These are phyloP conservation scores for Mycena citricolor DNA, from an alignment of 1,284 basidiomycete genomes.

Conservation along the genomic window DNA sequence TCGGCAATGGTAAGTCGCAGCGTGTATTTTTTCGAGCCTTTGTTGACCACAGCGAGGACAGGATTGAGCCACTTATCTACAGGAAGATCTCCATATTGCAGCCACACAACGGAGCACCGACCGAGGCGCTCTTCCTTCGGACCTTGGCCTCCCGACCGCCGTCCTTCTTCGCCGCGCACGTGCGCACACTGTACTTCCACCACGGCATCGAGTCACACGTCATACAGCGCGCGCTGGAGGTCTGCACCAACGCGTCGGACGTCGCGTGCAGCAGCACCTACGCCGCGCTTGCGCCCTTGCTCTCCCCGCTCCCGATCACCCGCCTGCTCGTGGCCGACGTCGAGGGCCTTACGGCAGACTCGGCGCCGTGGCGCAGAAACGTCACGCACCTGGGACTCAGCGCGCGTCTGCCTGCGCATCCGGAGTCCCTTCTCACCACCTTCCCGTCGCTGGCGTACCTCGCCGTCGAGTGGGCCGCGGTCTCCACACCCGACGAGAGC, in stretches of 20 bases:
- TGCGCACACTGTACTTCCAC: constrained; percentile 31
- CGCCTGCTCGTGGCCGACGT: constrained; percentile 19
- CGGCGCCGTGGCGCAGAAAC: constrained; percentile 7
- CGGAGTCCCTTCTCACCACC: not conserved
- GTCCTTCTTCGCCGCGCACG: constrained; percentile 30
- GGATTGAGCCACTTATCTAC: constrained; percentile 26
- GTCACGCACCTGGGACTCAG: constrained; percentile 13
- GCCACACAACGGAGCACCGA: constrained; percentile 21
- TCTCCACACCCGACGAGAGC: no score
- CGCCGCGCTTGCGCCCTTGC: constrained; percentile 14
- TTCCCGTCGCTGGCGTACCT: constrained; percentile 6
- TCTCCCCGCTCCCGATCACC: constrained; percentile 21
- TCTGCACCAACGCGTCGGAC: constrained; percentile 27
- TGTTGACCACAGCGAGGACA: not conserved
- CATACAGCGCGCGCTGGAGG: constrained; percentile 25
- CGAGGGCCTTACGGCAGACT: not conserved
- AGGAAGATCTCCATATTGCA: constrained; percentile 15
- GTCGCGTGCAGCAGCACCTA: constrained; percentile 28
- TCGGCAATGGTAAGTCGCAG: constrained; percentile 12
- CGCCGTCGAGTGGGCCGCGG: constrained; percentile 4
- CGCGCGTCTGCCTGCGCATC: not conserved
- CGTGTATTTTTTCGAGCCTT: no score
- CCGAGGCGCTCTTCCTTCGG: constrained; percentile 25
- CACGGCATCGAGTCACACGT: constrained; percentile 21
- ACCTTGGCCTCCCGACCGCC: constrained; percentile 29